A percentile compares a stretch with the other conserved stretches of the same genome.
phyloP scores from a whole-genome alignment of 805 yeast genomes.

The Candida ponderosae region DNA sequence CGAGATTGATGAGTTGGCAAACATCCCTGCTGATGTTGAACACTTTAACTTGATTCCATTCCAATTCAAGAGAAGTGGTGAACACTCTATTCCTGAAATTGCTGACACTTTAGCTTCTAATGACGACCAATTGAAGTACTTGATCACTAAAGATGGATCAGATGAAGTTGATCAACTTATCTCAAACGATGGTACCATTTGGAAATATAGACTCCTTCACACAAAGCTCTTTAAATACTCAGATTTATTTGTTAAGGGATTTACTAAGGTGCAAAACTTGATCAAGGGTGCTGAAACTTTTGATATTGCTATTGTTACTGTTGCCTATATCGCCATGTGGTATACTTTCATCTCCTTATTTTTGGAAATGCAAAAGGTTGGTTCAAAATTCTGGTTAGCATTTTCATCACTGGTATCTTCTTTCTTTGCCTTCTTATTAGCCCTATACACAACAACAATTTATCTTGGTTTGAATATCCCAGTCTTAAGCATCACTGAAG shows the following conservation, averaged over 20 bases:
- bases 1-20: constrained; percentile 33
- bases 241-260: constrained; percentile 37
- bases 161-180: constrained; percentile 7
- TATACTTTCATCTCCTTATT: constrained; percentile 72
- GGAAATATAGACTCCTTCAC: constrained; percentile 51
- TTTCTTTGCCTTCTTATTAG: constrained; percentile 75
- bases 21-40: constrained; percentile 28
- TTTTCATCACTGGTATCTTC: constrained; percentile 73
- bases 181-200: constrained; percentile 38
- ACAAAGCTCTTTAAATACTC: constrained; percentile 49
- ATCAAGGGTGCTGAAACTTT: constrained; percentile 74
- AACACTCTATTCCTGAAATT: constrained; percentile 32
- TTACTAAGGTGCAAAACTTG: constrained; percentile 33
- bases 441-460: constrained; percentile 55
- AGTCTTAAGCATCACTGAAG: constrained; percentile 73
- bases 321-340: constrained; percentile 85
- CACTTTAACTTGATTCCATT: constrained; percentile 48
- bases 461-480: constrained; percentile 56
- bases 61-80: constrained; percentile 41
- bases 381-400: constrained; percentile 85
- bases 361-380: constrained; percentile 64
- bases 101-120: constrained; percentile 31
- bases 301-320: constrained; percentile 69
- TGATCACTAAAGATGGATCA: constrained; percentile 20
- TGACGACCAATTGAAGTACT: constrained; percentile 34